phyloP scores from a whole-genome alignment of 2,329 filamentous ascomycete genomes.

The Diplocarpon rosae region DNA sequence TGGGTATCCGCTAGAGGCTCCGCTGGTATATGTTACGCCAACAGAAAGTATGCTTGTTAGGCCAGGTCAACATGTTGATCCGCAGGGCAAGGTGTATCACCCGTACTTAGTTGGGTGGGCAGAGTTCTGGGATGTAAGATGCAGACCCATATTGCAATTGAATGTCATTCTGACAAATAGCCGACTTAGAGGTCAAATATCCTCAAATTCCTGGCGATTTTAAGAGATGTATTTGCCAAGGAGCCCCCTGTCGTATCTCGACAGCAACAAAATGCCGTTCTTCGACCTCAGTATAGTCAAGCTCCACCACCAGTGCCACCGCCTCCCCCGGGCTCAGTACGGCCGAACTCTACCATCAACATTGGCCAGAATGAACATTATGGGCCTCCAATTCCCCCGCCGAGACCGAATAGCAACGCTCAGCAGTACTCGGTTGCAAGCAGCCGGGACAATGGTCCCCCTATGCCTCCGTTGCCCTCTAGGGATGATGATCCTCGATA shows the following conservation, averaged over 20 bases:
- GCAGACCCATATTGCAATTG: not conserved
- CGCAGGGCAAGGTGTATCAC: constrained; percentile 88
- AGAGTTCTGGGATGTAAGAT: constrained; percentile 78
- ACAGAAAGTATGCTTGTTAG: constrained; percentile 81
- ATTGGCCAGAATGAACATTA: constrained; percentile 20
- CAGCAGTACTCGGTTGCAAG: constrained; percentile 12
- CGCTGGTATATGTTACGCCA: constrained; percentile 80
- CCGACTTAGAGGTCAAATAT: constrained; percentile 62
- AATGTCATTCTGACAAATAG: constrained; percentile 1
- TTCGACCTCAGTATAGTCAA: constrained; percentile 27
- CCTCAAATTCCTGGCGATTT: constrained; percentile 68
- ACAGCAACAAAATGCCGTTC: constrained; percentile 40
- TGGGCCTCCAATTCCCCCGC: constrained; percentile 27
- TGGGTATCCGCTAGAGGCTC: constrained; percentile 74
- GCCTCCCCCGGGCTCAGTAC: constrained; percentile 55
- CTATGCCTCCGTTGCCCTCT: constrained; percentile 26
- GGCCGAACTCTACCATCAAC: constrained; percentile 30
- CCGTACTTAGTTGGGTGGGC: constrained; percentile 88
- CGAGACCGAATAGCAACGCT: constrained; percentile 20
- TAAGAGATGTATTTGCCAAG: constrained; percentile 83
- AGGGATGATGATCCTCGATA: constrained; percentile 15
- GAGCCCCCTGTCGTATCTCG: constrained; percentile 83
- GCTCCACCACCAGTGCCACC: constrained; percentile 61
- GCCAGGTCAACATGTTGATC: constrained; percentile 88
- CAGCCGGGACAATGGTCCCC: constrained; percentile 23